Evolutionary conservation across 2,329 filamentous ascomycete genomes (phyloP).

Genomic region (Sphaerulina vaccinii): DNA sequence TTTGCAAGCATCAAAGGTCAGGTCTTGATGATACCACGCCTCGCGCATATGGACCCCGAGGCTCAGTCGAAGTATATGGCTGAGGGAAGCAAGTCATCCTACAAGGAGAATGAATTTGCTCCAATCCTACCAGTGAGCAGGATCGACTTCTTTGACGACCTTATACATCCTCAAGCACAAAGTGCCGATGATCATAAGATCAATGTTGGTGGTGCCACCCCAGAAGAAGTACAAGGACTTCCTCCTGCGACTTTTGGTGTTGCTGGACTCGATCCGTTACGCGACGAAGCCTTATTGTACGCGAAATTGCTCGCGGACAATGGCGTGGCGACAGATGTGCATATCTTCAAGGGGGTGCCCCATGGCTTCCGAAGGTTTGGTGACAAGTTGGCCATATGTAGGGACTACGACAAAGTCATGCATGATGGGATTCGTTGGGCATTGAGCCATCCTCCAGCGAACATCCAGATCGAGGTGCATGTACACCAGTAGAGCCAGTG

Average conservation of each 20-base stretch:
- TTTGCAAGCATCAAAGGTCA: conserved; percentile 49
- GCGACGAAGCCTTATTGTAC: conserved; percentile 53
- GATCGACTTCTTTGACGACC: conserved; percentile 34
- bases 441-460: conserved; percentile 16
- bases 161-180: conserved; percentile 14
- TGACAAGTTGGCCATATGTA: conserved; percentile 41
- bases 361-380: conserved; percentile 54
- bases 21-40: conserved; percentile 51
- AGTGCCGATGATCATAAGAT: conserved; percentile 39
- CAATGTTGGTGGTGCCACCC: conserved; percentile 41
- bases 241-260: conserved; percentile 49
- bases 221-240: conserved; percentile 42
- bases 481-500: conserved; percentile 15
- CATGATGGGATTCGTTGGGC: conserved; percentile 48
- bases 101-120: conserved; percentile 48
- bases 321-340: conserved; percentile 50
- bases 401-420: conserved; percentile 46
- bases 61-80: conserved; percentile 38
- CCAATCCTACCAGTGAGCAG: conserved; percentile 49
- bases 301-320: conserved; percentile 46
- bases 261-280: conserved; percentile 48
- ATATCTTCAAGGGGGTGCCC: conserved; percentile 54
- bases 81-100: conserved; percentile 46
- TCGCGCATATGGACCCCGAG: conserved; percentile 42
- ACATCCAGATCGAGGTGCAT: conserved; percentile 10